phyloP scores from a whole-genome alignment of 441 rosid species.

The Metrosideros polymorpha region DNA sequence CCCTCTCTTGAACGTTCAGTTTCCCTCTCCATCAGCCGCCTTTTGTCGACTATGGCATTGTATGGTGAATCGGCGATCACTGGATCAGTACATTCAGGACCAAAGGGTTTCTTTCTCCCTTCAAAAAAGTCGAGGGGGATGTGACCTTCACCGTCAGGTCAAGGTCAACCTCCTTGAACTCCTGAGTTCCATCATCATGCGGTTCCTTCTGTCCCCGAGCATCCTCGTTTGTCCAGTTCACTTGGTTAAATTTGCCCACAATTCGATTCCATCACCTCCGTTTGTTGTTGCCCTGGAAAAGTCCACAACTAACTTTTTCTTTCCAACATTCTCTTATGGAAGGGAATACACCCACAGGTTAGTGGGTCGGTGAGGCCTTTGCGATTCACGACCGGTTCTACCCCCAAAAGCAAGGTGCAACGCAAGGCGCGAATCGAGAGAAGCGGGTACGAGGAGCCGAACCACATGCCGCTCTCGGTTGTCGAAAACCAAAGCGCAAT shows the following conservation, averaged over 20 bases:
- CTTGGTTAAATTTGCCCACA: not conserved
- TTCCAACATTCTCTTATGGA: not conserved
- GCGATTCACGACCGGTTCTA: not conserved
- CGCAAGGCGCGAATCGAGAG: not conserved
- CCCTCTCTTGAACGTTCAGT: not conserved
- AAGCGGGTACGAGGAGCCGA: not conserved
- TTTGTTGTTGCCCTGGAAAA: not conserved
- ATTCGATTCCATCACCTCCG: not conserved
- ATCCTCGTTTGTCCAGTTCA: not conserved
- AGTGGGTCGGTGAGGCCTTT: not conserved
- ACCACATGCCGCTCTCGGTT: not conserved
- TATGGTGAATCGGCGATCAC: not conserved
- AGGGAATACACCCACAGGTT: not conserved
- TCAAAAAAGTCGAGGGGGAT: not conserved
- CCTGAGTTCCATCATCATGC: not conserved
- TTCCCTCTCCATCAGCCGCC: not conserved
- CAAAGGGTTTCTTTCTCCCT: not conserved
- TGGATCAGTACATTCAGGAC: not conserved
- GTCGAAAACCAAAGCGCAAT: not conserved
- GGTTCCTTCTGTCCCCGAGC: not conserved
- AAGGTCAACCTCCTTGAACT: not conserved
- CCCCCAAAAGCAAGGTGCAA: not conserved
- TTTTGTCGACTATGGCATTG: not conserved
- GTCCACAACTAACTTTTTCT: not conserved
- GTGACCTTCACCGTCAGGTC: not conserved